A percentile compares a stretch with the other conserved stretches of the same genome.
phyloP scores from a whole-genome alignment of 2,329 filamentous ascomycete genomes.

The Monosporascus sp. region DNA sequence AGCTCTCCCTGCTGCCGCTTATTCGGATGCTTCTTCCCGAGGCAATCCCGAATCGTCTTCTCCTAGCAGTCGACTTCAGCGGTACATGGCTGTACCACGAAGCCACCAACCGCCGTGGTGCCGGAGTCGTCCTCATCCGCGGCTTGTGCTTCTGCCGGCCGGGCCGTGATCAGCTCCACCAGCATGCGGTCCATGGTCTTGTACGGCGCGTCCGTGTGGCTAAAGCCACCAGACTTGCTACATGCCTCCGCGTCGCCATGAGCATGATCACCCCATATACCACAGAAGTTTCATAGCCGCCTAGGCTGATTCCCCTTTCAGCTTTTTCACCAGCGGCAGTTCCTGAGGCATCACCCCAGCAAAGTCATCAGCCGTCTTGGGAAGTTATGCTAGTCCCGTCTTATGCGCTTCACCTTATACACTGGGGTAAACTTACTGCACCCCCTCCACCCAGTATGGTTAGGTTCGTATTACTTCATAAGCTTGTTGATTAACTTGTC shows the following conservation, averaged over 20 bases:
- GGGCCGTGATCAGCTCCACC: slow-evolving; percentile 1
- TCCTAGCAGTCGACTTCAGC: neutral
- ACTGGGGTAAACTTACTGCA: neutral
- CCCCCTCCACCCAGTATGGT: slow-evolving; percentile 1
- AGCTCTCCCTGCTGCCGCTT: neutral
- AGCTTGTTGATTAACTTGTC: slow-evolving; percentile 1
- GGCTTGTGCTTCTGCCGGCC: neutral
- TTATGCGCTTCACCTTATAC: neutral
- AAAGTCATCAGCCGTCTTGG: slow-evolving; percentile 3
- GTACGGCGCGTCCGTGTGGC: neutral
- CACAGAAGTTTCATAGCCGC: neutral
- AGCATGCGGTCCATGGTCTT: neutral
- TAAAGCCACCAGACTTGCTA: slow-evolving; percentile 1
- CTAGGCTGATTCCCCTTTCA: neutral
- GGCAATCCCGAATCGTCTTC: neutral
- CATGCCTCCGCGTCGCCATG: slow-evolving; percentile 2
- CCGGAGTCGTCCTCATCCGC: neutral
- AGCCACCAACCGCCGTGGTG: neutral
- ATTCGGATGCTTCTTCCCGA: neutral
- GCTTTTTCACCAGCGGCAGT: neutral
- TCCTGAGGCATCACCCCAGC: neutral
- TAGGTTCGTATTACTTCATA: slow-evolving; percentile 1
- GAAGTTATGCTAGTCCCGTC: neutral
- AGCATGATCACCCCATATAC: slow-evolving; percentile 4
- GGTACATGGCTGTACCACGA: neutral